Base-by-base conservation (phyloP, 257 asterid species). In the Prunella vulgaris region DNA sequence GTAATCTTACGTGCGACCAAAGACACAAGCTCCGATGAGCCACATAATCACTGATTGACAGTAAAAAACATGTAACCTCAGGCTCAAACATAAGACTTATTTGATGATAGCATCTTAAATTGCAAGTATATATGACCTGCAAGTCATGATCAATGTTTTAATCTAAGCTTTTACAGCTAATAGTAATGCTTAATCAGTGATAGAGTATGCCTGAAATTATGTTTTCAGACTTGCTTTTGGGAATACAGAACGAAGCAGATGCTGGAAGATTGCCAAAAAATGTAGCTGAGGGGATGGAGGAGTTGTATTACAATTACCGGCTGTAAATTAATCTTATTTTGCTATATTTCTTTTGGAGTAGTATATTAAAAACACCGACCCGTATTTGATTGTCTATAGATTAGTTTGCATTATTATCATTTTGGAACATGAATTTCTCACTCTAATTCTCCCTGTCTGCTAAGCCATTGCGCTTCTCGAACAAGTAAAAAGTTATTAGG, bases 221-320 rank as follows among this genome's bases (percentile, higher is more conserved):
- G 12, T 70, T 59, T 73, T 24, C 88, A 92, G 98, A 92, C 76
- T 72, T 93, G 75, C 88, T 93, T 66, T 78, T 80, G 75, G 90
- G 82, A 76, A 84, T 93, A 73, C 76, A 71, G 60, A 88, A 82
- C 72, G 97, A 90, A 77, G 84, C 76, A 62, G 96, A 88, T 83
- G 89, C 86, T 76, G 96, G 96, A 78, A 84, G 88, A 54, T 74
- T 93, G 81, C 91, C 97, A 44, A 69, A 73, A 64, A 74, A 76
- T 83, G 75, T 93, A 72, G 90, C 93, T 75, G 84, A 73, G 59
- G 91, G 85, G 74, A 86, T 93, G 97, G 88, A 86, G 81, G 98
- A 90, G 81, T 77, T 93, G 79, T 90, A 83, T 73, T 84, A 83
- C 76, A 93, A 84, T 78, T 93, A 93, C 81, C 88, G 87, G 76